Evolutionary conservation across 805 yeast species (phyloP).

Genomic region (Candida sakaeoensis): DNA sequence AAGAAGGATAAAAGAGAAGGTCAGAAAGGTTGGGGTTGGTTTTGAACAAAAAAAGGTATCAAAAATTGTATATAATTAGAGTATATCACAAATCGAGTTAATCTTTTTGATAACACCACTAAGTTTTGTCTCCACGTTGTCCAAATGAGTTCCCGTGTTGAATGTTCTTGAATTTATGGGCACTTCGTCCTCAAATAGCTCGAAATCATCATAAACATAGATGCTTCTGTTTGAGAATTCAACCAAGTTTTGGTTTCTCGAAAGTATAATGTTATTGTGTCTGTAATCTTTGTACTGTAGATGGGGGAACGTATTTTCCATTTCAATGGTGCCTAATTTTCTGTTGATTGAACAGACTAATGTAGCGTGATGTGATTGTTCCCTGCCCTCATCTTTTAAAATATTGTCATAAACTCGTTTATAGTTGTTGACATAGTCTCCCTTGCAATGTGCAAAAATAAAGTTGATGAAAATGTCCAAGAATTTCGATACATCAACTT

Average conservation of each 20-base stretch:
- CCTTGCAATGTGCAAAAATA: conserved; percentile 9
- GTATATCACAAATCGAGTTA: conserved; percentile 9
- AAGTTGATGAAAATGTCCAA: conserved; percentile 17
- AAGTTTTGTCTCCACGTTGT: conserved; percentile 7
- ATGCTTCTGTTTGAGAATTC: conserved; percentile 6
- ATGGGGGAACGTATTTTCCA: conserved; percentile 30
- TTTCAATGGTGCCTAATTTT: conserved; percentile 30
- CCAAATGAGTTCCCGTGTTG: conserved; percentile 3
- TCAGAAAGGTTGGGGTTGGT: conserved; percentile 40
- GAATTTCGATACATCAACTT: conserved; percentile 24
- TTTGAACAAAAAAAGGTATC: too few relatives aligned
- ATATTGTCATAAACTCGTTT: conserved; percentile 8
- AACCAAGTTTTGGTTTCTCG: conserved; percentile 5
- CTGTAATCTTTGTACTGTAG: conserved; percentile 17
- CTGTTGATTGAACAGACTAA: conserved; percentile 35
- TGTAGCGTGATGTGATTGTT: conserved; percentile 11
- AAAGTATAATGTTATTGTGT: conserved; percentile 6
- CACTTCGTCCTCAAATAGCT: conserved; percentile 8
- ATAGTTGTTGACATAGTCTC: conserved; percentile 8
- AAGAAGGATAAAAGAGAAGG: conserved; percentile 35
- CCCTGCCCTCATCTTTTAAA: conserved; percentile 9
- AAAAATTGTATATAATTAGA: conserved; percentile 8
- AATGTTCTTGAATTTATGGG: conserved; percentile 8
- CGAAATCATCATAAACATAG: conserved; percentile 12
- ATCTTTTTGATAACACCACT: conserved; percentile 7